A percentile compares a stretch with the other conserved stretches of the same genome.
These are phyloP conservation scores for Gossypium anomalum DNA, from an alignment of 345 rosid genomes.

Conservation along the genomic window DNA sequence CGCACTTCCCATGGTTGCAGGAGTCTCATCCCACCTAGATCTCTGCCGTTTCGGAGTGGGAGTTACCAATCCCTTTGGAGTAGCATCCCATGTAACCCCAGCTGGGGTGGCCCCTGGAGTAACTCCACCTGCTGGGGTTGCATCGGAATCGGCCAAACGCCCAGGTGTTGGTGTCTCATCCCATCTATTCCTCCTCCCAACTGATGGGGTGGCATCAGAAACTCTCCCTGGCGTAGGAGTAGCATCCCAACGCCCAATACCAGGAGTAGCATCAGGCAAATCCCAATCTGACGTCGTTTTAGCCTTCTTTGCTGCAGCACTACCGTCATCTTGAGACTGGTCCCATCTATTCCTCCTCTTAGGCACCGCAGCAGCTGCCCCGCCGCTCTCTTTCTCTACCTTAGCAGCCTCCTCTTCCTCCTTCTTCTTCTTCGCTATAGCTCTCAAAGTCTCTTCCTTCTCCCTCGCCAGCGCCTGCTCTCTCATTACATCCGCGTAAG, in stretches of 20 bases:
- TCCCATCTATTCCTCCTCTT: slow-evolving; percentile 99
- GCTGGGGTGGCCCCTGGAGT: slow-evolving; percentile 96
- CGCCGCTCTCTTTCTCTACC: slow-evolving; percentile 35
- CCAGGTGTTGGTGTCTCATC: slow-evolving; percentile 99
- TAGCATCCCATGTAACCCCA: slow-evolving; percentile 94
- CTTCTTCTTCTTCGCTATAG: slow-evolving; percentile 61
- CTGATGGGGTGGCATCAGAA: slow-evolving; percentile 72
- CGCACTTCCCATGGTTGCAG: slow-evolving; percentile 95
- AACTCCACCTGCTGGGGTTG: slow-evolving; percentile 77
- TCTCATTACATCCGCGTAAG: slow-evolving; percentile 78
- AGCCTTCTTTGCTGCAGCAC: slow-evolving; percentile 53
- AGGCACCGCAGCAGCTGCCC: slow-evolving; percentile 30
- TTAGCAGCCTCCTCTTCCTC: slow-evolving; percentile 75
- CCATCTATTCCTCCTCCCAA: slow-evolving; percentile 85
- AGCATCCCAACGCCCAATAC: slow-evolving; percentile 91
- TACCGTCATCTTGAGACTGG: slow-evolving; percentile 62
- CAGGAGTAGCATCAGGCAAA: slow-evolving; percentile 75
- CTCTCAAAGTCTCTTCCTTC: slow-evolving; percentile 53
- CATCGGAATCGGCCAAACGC: slow-evolving; percentile 77
- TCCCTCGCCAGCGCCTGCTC: slow-evolving; percentile 67
- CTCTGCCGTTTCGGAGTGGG: slow-evolving; percentile 92
- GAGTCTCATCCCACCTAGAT: slow-evolving; percentile 99
- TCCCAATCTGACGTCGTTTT: slow-evolving; percentile 88
- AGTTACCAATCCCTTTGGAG: slow-evolving; percentile 78
- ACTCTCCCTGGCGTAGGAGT: slow-evolving; percentile 83